Evolutionary conservation across 768 basidiomycete genomes (phyloP), one percentile per base, ranked within the genome.

Genomic region (Coprinopsis marcescibilis): DNA sequence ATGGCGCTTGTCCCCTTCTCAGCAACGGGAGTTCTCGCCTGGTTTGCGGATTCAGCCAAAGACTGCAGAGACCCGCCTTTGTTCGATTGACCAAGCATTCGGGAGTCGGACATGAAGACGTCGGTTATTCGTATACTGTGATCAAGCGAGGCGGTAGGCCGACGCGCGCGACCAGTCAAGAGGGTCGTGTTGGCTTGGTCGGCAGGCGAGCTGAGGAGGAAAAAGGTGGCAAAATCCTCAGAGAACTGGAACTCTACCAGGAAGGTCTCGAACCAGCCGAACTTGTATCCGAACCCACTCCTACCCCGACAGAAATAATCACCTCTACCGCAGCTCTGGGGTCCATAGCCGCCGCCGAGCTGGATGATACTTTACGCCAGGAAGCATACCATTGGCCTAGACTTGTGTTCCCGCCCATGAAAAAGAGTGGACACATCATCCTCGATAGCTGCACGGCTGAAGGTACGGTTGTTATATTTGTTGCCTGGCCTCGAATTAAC

Each of bases 311-410:
- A n/a, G 53, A 48, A 48, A 48, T 30, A 10, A 41, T 15, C 20
- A 17, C 20, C 11, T 24, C 10, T 24, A 17, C 39, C 23, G 24
- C 25, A 27, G 37, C 48, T 23, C 21, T 48, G 30, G 47, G 34
- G 25, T 21, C 36, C 26, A 40, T 24, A 17, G 27, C 47, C n/a
- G 34, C 14, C 46, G 49, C 38, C 15, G 69, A 77, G 24, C 53
- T 87, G 14, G 63, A 80, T 50, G 73, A 69, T 29, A 66, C 71
- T 24, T 63, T 97, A 50, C 71, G 85, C 54, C 66, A 69, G 21
- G 89, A 94, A 63, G 83, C 92, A 10, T 91, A 84, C 52, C 66
- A 71, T 35, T 96, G 95, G 95, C 90, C 95, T 29, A 80, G 96
- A 45, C 74, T 98, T 26, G 77, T 97, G 42, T 87, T 90, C 54